phyloP scores from a whole-genome alignment of 2,329 filamentous ascomycete genomes.

The Fusarium secorum region DNA sequence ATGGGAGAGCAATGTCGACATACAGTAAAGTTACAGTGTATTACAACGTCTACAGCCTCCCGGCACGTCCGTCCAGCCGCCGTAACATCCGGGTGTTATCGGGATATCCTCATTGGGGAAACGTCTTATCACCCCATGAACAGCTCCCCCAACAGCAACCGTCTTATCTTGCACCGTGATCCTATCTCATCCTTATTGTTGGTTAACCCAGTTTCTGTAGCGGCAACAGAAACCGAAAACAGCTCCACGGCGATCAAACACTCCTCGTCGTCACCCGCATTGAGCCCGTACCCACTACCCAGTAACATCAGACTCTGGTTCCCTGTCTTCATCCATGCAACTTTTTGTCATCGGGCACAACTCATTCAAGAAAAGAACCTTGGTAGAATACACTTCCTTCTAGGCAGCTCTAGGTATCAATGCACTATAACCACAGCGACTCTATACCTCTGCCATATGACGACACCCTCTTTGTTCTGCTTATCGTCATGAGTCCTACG shows the following conservation, averaged over 20 bases:
- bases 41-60: not conserved
- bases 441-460: slow-evolving; percentile 10
- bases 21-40: not conserved
- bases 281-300: not conserved
- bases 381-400: slow-evolving; percentile 21
- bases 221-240: slow-evolving; percentile 6
- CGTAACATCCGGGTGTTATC: slow-evolving; percentile 26
- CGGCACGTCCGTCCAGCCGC: not conserved
- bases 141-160: not conserved
- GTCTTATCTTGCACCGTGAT: slow-evolving; percentile 9
- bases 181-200: not conserved
- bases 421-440: not conserved
- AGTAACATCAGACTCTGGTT: not conserved
- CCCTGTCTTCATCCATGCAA: not conserved
- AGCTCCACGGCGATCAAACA: slow-evolving; percentile 12
- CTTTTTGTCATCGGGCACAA: slow-evolving; percentile 22
- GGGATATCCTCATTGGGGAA: slow-evolving; percentile 4
- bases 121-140: not conserved
- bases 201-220: not conserved
- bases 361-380: slow-evolving; percentile 26
- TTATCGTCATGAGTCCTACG: slow-evolving; percentile 30
- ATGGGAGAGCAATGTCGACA: not conserved
- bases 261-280: not conserved
- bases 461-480: slow-evolving; percentile 32
- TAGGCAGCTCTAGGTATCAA: slow-evolving; percentile 21